Base-by-base conservation (phyloP, 2,329 filamentous ascomycete species). In the Penicillium sp. region DNA sequence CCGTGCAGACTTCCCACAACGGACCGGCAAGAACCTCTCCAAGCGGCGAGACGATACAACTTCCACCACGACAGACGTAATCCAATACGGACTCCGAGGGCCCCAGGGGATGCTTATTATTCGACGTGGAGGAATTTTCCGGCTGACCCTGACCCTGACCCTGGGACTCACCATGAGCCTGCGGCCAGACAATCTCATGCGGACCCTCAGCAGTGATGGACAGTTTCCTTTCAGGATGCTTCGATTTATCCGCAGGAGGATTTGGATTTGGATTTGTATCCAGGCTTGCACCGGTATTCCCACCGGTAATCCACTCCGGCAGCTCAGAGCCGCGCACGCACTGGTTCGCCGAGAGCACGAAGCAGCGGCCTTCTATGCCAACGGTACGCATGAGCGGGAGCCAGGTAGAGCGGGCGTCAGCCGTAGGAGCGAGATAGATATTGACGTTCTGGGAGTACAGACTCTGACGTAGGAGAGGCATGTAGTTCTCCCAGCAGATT, bases 401-500 rank as follows among this genome's bases (percentile, higher is more conserved):
- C 93, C 93, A 97, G 0, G 90, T 86, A 67, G 93, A 89, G 59
- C 92, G 82, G 21, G 82, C 85, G 76, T 97, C 93, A 0, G 93
- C 93, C 1, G 93, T 96, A 0, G 93, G 93, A 0, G 92, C 92
- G 2, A 96, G 84, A 75, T 93, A 97, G 15, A 97, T 78, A 73
- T 95, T 96, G 67, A 96, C 86, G 69, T 96, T 95, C 74, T 97
- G 93, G 3, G 85, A 82, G 74, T 97, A 97, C 31, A 97, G 80
- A 8, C 86, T 83, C 72, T 96, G 89, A 21, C 93, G 84, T 7
- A 96, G 80, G 17, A 96, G 79, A 0, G 93, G 93, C 92, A 96
- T 96, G 77, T 93, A 96, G 74, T 90, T 96, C 74, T 97, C 93
- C 93, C 93, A 96, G 80, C 93, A 96, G 64, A 97, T 95, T 3